A percentile compares a stretch with the other conserved stretches of the same genome.
Conservation (phyloP, 441 rosid genomes). For the Syzygium syzygioides region DNA sequence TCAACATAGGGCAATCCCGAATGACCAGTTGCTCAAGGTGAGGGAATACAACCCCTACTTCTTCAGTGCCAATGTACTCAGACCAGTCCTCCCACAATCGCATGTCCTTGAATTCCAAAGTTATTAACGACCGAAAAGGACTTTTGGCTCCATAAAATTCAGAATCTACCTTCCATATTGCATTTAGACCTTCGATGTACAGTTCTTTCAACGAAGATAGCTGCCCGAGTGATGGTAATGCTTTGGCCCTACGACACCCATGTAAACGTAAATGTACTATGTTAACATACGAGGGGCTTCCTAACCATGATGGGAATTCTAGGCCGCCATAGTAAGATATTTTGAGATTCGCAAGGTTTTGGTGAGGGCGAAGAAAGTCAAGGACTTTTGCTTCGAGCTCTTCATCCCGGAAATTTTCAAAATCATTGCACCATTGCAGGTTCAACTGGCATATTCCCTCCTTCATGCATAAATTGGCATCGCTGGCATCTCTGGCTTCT, state of each 20-base stretch:
- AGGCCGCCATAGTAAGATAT: neutral
- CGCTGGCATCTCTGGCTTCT: accelerated
- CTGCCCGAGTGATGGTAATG: neutral
- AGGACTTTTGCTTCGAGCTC: neutral
- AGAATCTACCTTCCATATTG: neutral
- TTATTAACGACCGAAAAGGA: neutral
- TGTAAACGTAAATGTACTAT: neutral
- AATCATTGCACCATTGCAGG: neutral
- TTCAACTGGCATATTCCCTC: neutral
- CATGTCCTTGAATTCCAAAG: too few relatives aligned
- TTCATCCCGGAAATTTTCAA: neutral
- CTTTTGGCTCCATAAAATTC: neutral
- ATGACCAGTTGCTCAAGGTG: neutral
- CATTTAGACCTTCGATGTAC: neutral
- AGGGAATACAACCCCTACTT: neutral
- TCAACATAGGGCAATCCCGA: neutral
- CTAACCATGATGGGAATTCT: neutral
- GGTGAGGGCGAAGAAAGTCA: neutral
- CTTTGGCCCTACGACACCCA: neutral
- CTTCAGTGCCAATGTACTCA: too few relatives aligned
- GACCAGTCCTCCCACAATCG: too few relatives aligned
- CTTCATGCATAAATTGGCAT: neutral
- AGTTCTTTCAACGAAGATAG: neutral
- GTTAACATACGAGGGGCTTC: neutral
- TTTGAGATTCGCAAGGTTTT: neutral